Evolutionary conservation across 257 asterid species (phyloP), one percentile per base, ranked within the genome.

Genomic region (Nicotiana tomentosiformis): DNA sequence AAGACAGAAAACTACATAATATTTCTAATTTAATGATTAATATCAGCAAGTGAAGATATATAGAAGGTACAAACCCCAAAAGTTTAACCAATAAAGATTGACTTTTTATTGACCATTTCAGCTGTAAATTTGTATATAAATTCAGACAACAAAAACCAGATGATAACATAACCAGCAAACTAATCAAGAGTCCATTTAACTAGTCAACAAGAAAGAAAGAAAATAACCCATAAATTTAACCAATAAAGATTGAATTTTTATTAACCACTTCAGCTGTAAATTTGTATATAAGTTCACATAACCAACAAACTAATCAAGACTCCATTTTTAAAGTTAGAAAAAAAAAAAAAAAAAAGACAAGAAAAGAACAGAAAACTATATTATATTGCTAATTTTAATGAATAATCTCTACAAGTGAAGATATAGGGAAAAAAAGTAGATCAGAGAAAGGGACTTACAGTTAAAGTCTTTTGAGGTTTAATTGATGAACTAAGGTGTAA

Each of bases 361-460:
- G 0, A 23, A 39, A n/a, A 0, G 2, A 70, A n/a, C 33, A 43
- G 11, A 43, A 46, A 72, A 72, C 60, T 43, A 6, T 20, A 20
- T 23, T 20, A 11, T 43, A 39, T 70, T 39, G n/a, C n/a, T 39
- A n/a, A 70, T 70, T 43, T n/a, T n/a, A 70, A 20, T 39, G 18
- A 72, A 72, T 43, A 43, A 43, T 23, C 60, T 43, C 49, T 46
- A 72, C 78, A 72, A 20, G 17, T 70, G 49, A 0, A 49, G 35
- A 72, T 61, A 20, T 3, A 61, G 0, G 3, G 3, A 20, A 10
- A 23, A 46, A 10, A 49, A 26, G 17, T 26, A 58, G 80, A 74
- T 74, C 80, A 74, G 51, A 35, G 51, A 74, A 74, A 26, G 62
- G 43, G 15, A 74, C 80, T 74, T 26, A 74, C 80, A 49, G 58